A percentile compares a stretch with the other conserved stretches of the same genome.
Conservation (phyloP, 2,329 filamentous ascomycete species). For the Colletotrichum sp. region DNA sequence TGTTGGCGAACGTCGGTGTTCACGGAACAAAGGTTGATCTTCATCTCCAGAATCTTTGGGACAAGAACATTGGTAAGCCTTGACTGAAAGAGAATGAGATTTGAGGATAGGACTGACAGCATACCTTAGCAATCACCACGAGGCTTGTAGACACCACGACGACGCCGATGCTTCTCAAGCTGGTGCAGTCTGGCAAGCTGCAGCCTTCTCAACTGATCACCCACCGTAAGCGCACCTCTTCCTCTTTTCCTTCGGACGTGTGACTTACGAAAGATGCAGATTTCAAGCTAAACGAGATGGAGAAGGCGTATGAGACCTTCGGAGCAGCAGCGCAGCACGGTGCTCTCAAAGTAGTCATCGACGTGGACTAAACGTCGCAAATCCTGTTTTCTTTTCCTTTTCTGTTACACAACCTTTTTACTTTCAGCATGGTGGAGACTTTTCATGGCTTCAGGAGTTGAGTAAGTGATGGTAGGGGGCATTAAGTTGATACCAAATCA, state of each 20-base stretch:
- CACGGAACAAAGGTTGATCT: constrained; percentile 59
- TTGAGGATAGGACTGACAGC: not conserved
- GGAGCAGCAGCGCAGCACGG: constrained; percentile 43
- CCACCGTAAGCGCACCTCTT: constrained; percentile 37
- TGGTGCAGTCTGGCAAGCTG: constrained; percentile 45
- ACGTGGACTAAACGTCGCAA: constrained; percentile 8
- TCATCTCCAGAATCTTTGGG: constrained; percentile 59
- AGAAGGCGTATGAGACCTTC: constrained; percentile 50
- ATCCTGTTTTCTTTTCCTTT: not conserved
- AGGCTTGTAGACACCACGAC: constrained; percentile 52
- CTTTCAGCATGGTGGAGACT: not conserved
- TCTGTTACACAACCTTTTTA: fast-evolving
- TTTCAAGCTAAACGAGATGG: constrained; percentile 47
- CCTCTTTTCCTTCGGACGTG: fast-evolving
- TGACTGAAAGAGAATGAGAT: not conserved
- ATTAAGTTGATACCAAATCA: not conserved
- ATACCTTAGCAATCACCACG: constrained; percentile 47
- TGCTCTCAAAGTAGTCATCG: constrained; percentile 49
- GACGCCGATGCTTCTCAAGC: constrained; percentile 53
- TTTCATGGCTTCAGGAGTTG: not conserved
- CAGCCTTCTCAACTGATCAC: constrained; percentile 49
- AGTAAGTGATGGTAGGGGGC: not conserved
- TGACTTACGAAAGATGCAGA: constrained; percentile 24
- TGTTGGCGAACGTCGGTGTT: constrained; percentile 63
- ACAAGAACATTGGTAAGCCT: constrained; percentile 54